Percentiles rank a stretch among this genome's conserved stretches.
phyloP scores from a whole-genome alignment of 371 early-diverging fungal species.

The Lichtheimia ramosa region DNA sequence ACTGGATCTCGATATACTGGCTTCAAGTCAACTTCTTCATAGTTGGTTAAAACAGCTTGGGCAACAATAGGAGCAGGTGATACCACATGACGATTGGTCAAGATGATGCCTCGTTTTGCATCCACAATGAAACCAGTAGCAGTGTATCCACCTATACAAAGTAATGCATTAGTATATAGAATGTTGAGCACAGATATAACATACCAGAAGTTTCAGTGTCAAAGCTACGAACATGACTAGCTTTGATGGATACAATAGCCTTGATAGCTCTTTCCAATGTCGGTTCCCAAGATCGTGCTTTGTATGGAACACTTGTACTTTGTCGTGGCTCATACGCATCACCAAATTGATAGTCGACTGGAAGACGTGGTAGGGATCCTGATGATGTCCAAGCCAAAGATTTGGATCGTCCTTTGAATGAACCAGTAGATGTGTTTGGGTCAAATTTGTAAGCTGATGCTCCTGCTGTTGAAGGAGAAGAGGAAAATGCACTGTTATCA shows the following conservation, averaged over 20 bases:
- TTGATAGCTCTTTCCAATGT: constrained; percentile 75
- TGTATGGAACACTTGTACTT: constrained; percentile 34
- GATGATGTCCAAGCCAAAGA: constrained; percentile 38
- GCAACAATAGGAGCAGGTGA: constrained; percentile 86
- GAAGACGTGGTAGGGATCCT: constrained; percentile 24
- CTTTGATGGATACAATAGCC: constrained; percentile 83
- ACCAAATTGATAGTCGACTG: constrained; percentile 24
- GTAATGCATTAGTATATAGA: background rate
- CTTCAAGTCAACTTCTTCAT: constrained; percentile 83
- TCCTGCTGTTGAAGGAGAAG: constrained; percentile 19
- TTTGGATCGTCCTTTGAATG: constrained; percentile 44
- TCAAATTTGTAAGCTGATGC: constrained; percentile 16
- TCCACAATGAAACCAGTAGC: constrained; percentile 95
- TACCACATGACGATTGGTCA: constrained; percentile 90
- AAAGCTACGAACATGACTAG: constrained; percentile 82
- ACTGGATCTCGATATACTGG: constrained; percentile 82
- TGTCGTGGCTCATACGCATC: background rate
- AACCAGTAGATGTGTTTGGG: constrained; percentile 9
- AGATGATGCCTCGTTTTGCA: constrained; percentile 73
- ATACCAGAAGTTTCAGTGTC: constrained; percentile 83
- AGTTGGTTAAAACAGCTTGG: constrained; percentile 78
- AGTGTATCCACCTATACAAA: constrained; percentile 50
- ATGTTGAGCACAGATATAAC: constrained; percentile 21
- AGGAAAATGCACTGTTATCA: constrained; percentile 19
- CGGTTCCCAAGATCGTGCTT: constrained; percentile 65